Evolutionary conservation across 2,329 filamentous ascomycete genomes (phyloP), one percentile per base, ranked within the genome.

Genomic region (Cercospora janseana): DNA sequence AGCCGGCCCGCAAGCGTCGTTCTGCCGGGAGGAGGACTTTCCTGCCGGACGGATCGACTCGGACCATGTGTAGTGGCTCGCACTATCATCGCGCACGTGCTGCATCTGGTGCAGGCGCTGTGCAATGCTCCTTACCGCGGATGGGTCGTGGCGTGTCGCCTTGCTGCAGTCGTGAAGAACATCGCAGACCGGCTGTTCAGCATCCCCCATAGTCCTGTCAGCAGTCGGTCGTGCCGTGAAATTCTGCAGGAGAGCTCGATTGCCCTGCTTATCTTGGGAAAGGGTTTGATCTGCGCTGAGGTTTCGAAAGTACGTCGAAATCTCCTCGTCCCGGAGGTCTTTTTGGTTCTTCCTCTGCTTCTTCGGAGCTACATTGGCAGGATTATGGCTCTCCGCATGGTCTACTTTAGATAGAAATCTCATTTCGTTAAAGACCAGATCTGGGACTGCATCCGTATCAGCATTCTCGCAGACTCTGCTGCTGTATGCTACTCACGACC

Each of bases 401-500:
- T 50, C 70, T 56, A 49, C 63, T 49, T 69, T 69, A 47, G 71
- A 70, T 32, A 78, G 58, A 52, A 77, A 78, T 18, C 67, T 71
- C 71, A 77, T 74, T 57, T 77, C 73, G 21, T 74, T 75, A 62
- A 78, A 78, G 21, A 73, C 71, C 31, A 77, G 67, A 61, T 78
- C 75, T 21, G 75, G 75, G 43, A 78, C 75, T 78, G 58, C 49
- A 7, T n/a, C n/a, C 7, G 16, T 9, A 28, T 62, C 45, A 63
- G 58, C 38, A 26, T 42, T 28, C 12, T 53, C 44, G 45, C 66
- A 51, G 68, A 57, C 32, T 47, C 55, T 56, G 49, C 46, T 49
- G 48, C 41, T 41, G 24, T 20, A 29, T 21, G 16, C 62, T 62
- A 74, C 75, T 62, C 57, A 67, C 66, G 53, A 35, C 63, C 64